These are phyloP conservation scores for Phytophthora citrophthora DNA, from an alignment of 352 stramenopile genomes.

Conservation along the genomic window DNA sequence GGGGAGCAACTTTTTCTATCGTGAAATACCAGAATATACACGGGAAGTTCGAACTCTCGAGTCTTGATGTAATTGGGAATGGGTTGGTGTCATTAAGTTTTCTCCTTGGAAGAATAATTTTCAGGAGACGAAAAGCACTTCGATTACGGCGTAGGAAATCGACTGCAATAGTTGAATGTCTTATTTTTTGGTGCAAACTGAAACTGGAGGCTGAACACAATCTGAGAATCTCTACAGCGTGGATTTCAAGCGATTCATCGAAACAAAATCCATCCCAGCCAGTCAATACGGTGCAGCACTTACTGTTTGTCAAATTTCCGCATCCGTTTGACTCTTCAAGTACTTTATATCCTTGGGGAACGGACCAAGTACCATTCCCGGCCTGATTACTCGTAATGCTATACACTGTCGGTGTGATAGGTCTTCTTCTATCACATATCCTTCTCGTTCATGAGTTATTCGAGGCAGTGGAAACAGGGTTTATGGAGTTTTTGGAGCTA, in stretches of 20 bases:
- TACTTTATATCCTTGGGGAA: slow-evolving; percentile 2
- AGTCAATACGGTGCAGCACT: too few relatives aligned
- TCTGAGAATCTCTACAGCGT: too few relatives aligned
- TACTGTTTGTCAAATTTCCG: slow-evolving; percentile 17
- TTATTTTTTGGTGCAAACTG: slow-evolving; percentile 29
- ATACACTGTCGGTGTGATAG: slow-evolving; percentile 5
- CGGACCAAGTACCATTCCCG: not conserved
- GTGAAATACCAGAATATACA: slow-evolving; percentile 5
- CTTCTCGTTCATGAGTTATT: not conserved
- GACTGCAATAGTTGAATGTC: slow-evolving; percentile 25
- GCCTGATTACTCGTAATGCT: not conserved
- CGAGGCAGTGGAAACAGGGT: not conserved
- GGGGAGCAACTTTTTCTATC: slow-evolving; percentile 7
- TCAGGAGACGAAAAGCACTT: slow-evolving; percentile 23
- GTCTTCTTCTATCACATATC: slow-evolving; percentile 4
- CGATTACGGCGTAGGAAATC: slow-evolving; percentile 6
- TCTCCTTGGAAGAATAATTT: slow-evolving; percentile 33
- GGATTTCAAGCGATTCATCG: too few relatives aligned
- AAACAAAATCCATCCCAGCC: too few relatives aligned
- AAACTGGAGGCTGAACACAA: slow-evolving; percentile 14
- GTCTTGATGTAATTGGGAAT: slow-evolving; percentile 35
- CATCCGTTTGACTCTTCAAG: slow-evolving; percentile 9
- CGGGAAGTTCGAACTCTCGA: slow-evolving; percentile 19
- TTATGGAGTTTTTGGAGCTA: too few relatives aligned
- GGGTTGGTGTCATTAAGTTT: slow-evolving; percentile 30